Percentiles rank a stretch among this genome's conserved stretches.
These are phyloP conservation scores for Apiotrichum siamense DNA, from an alignment of 1,284 basidiomycete genomes.

Conservation along the genomic window DNA sequence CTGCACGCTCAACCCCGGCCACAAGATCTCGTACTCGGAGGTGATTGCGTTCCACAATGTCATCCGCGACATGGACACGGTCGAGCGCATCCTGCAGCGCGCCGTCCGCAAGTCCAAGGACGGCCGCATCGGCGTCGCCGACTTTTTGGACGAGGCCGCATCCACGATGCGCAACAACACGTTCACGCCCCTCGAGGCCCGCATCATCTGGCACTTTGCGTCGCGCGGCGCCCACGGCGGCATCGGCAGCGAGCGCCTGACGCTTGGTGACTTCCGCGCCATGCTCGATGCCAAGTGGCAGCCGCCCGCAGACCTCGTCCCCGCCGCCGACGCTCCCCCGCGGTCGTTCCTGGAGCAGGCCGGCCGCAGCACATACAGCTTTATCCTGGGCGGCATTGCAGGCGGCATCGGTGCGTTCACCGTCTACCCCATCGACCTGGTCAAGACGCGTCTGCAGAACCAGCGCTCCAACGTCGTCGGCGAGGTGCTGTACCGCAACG, in stretches of 20 bases:
- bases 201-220: constrained; percentile 93
- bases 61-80: constrained; percentile 77
- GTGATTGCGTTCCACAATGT: constrained; percentile 88
- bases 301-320: constrained; percentile 12
- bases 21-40: constrained; percentile 88
- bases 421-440: constrained; percentile 56
- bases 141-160: constrained; percentile 51
- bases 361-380: constrained; percentile 71
- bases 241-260: constrained; percentile 56
- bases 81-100: constrained; percentile 58
- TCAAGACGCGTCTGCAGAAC: constrained; percentile 90
- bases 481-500: constrained; percentile 90
- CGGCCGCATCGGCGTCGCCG: constrained; percentile 62
- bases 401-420: constrained; percentile 65
- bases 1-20: constrained; percentile 76
- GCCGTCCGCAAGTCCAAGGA: constrained; percentile 84
- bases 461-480: constrained; percentile 91
- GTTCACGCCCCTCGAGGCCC: constrained; percentile 92
- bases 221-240: constrained; percentile 60
- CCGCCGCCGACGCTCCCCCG: constrained; percentile 28
- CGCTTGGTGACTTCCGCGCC: constrained; percentile 80
- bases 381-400: constrained; percentile 83
- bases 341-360: constrained; percentile 39
- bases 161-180: constrained; percentile 71
- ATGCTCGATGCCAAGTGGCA: constrained; percentile 59